These are phyloP conservation scores for Trichoderma guizhouense DNA, from an alignment of 2,329 filamentous ascomycete genomes.

Conservation along the genomic window DNA sequence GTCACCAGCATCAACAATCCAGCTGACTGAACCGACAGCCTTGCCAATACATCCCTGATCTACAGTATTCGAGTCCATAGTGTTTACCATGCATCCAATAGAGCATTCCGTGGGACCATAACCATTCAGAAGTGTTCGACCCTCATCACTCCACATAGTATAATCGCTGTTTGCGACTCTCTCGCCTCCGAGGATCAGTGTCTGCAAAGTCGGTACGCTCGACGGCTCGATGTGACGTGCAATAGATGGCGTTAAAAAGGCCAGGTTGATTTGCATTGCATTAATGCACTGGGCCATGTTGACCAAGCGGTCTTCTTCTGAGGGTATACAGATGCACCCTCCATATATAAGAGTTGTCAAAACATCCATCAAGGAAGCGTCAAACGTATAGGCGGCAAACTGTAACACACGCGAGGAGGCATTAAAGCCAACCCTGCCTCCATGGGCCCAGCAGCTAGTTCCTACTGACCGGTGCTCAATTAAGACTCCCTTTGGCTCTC, in stretches of 20 bases:
- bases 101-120: slow-evolving; percentile 25
- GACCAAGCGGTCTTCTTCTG: slow-evolving; percentile 16
- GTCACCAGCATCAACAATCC: slow-evolving; percentile 30
- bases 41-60: background rate
- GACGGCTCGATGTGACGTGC: background rate
- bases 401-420: slow-evolving; percentile 37
- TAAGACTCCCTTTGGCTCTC: background rate
- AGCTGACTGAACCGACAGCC: slow-evolving; percentile 21
- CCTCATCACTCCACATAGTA: background rate
- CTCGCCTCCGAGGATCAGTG: slow-evolving; percentile 1
- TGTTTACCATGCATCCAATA: slow-evolving; percentile 12
- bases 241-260: slow-evolving; percentile 19
- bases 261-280: slow-evolving; percentile 5
- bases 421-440: background rate
- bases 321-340: slow-evolving; percentile 25
- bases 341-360: slow-evolving; percentile 24
- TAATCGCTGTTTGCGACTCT: background rate
- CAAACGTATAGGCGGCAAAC: slow-evolving; percentile 7
- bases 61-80: background rate
- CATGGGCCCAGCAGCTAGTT: background rate
- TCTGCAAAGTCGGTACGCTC: background rate
- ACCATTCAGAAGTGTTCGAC: background rate
- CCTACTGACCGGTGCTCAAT: background rate
- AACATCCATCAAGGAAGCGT: slow-evolving; percentile 25
- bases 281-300: slow-evolving; percentile 17